Base-by-base conservation (phyloP, 148 eudicot species). In the Tetragonia tetragonoides region DNA sequence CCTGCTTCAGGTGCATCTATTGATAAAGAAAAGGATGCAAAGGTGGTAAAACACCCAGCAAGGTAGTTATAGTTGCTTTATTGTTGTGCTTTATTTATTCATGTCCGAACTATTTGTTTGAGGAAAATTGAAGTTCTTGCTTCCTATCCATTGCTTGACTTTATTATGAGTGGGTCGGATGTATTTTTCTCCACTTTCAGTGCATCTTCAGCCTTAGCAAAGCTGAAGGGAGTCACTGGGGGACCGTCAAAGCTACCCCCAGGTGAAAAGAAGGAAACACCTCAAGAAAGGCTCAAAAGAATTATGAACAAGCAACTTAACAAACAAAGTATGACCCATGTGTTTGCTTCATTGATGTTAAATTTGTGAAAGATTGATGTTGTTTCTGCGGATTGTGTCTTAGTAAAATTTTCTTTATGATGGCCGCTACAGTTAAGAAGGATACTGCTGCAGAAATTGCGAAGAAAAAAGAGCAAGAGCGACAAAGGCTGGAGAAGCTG, bases 1-100 rank as follows among this genome's bases (percentile, higher is more conserved):
- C 97, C 99, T 79, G 99, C 99, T 77, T 91, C 99, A 74, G 94
- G 94, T 81, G 92, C 92, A 74, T 87, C 97, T 60, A 80, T 85
- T 85, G 99, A 93, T 5, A 89, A 88, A 83, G 97, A 93, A 75
- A 93, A 88, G 85, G 91, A 82, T 76, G 37, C 81, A 15, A 93
- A 90, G 82, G 82, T 84, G 83, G 60, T 70, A 73, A 92, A 92
- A 75, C 81, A 96, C 78, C 82, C 87, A 41, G 79, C 80, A 56
- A 90, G 94, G 97, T 95, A 86, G 53, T 68, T 41, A 71, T 76
- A 61, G 23, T 39, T 41, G 54, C 39, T 68, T n/a, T 39, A 20
- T 21, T 72, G 59, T 78, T 47, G 10, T 44, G 68, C 14, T 62
- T 62, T 56, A 37, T 62, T 62, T 56, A 37, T 72, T 44, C 62